A percentile compares a stretch with the other conserved stretches of the same genome.
Evolutionary conservation across 2,329 filamentous ascomycete genomes (phyloP).

Genomic region (Ophiostoma himal-ulmi): DNA sequence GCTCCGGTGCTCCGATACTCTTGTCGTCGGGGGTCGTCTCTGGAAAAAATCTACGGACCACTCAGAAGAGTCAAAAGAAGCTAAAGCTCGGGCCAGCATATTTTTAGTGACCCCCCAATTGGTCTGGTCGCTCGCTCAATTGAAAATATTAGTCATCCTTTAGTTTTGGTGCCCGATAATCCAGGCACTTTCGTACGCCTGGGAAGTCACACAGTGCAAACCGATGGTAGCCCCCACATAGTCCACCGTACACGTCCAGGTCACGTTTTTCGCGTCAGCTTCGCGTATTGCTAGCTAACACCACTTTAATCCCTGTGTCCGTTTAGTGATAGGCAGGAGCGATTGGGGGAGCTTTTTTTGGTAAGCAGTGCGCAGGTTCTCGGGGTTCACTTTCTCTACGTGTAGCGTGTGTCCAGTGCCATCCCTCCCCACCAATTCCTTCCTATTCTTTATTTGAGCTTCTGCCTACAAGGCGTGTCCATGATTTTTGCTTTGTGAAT

Average conservation of each 20-base stretch:
- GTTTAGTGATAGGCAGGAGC: not conserved
- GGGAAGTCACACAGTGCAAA: not conserved
- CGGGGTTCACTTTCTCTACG: not conserved
- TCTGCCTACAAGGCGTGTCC: not conserved
- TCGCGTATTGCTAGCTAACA: conserved; percentile 32
- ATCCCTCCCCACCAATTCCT: not conserved
- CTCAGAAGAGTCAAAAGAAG: not conserved
- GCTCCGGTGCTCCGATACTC: conserved; percentile 5
- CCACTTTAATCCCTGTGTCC: not conserved
- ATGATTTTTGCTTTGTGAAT: not conserved
- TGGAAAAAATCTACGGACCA: conserved; percentile 12
- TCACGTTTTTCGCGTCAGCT: conserved; percentile 43
- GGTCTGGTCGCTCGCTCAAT: not conserved
- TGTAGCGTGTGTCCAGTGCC: not conserved
- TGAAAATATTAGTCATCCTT: not conserved
- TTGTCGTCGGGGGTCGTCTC: not conserved
- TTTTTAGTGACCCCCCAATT: not conserved
- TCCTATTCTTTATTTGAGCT: not conserved
- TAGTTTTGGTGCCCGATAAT: not conserved
- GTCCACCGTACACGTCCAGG: conserved; percentile 22
- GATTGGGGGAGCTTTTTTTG: not conserved
- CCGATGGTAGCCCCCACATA: not conserved
- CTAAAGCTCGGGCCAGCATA: not conserved
- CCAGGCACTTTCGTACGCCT: conserved; percentile 9
- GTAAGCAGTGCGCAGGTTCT: not conserved